Conservation (phyloP, 306 rosid species). For the Pterocarpus macrocarpus region DNA sequence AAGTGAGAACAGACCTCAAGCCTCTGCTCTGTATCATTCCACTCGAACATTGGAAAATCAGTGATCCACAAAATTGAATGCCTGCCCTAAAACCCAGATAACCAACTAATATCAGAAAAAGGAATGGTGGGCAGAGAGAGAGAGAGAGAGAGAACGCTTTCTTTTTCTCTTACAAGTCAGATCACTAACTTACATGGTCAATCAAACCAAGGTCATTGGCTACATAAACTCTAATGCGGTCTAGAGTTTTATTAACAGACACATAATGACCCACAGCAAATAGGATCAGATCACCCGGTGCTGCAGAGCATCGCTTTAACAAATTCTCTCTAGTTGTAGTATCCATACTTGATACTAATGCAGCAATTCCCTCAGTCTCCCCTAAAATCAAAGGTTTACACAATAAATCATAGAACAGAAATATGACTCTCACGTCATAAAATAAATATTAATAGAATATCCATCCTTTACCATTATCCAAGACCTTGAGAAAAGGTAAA, state of each 20-base stretch:
- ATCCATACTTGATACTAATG: constrained; percentile 80
- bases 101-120: constrained; percentile 42
- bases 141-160: not conserved
- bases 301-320: constrained; percentile 66
- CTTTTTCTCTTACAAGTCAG: constrained; percentile 21
- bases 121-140: constrained; percentile 19
- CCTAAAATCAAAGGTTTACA: constrained; percentile 60
- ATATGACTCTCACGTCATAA: constrained; percentile 4
- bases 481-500: constrained; percentile 88
- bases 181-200: constrained; percentile 71
- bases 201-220: constrained; percentile 81
- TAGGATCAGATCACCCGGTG: constrained; percentile 76
- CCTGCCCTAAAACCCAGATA: constrained; percentile 62
- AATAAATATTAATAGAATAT: constrained; percentile 19
- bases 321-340: constrained; percentile 59
- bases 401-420: constrained; percentile 35
- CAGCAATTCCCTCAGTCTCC: constrained; percentile 85
- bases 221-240: constrained; percentile 76
- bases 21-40: constrained; percentile 93
- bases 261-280: constrained; percentile 79
- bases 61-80: constrained; percentile 96
- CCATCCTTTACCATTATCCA: constrained; percentile 70
- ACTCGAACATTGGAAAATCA: constrained; percentile 97
- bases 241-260: constrained; percentile 82
- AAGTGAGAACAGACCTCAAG: constrained; percentile 76